Evolutionary conservation across 768 basidiomycete species (phyloP), one percentile per base, ranked within the genome.

Genomic region (Gyrodon lividus): DNA sequence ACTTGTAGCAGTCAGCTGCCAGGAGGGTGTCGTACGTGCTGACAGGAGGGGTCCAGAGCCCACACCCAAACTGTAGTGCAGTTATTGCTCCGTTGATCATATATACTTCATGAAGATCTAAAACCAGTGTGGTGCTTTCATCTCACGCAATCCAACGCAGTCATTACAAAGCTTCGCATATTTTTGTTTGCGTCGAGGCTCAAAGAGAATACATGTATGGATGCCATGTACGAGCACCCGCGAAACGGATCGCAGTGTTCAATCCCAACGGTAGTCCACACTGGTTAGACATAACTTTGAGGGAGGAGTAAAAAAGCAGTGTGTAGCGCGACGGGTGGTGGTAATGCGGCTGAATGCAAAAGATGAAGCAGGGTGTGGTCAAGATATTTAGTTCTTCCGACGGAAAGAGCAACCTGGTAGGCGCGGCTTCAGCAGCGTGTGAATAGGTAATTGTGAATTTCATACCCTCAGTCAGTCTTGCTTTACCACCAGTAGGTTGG

Each of bases 401-500:
- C 96, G 91, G 89, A 94, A 98, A 56, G 95, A 98, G 76, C 88
- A 95, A 58, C 96, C 94, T 96, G 69, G 31, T 48, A 19, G 51
- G 46, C 30, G 47, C 43, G 52, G 55, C 43, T 50, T 58, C 41
- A 59, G 58, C 33, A 41, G 43, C 16, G 23, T 17, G 42, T 34
- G 19, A 12, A 23, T 20, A 46, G n/a, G 51, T 44, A 48, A 33
- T 30, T 42, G 45, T 43, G 6, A 43, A 46, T 42, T 37, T 73
- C 87, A 63, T 68, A 97, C 96, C 97, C 78, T 99, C 97, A 50
- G 96, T 98, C 74, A 99, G 76, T 68, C 94, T 86, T 60, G 95
- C 95, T 79, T 87, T 96, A 77, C 97, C 97, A 77, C 97, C 95
- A 30, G 93, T 96, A 48, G 96, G 96, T 72, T 98, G 96, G 83